These are phyloP conservation scores for Metschnikowia noctiluminum DNA, from an alignment of 805 yeast species.

Conservation along the genomic window DNA sequence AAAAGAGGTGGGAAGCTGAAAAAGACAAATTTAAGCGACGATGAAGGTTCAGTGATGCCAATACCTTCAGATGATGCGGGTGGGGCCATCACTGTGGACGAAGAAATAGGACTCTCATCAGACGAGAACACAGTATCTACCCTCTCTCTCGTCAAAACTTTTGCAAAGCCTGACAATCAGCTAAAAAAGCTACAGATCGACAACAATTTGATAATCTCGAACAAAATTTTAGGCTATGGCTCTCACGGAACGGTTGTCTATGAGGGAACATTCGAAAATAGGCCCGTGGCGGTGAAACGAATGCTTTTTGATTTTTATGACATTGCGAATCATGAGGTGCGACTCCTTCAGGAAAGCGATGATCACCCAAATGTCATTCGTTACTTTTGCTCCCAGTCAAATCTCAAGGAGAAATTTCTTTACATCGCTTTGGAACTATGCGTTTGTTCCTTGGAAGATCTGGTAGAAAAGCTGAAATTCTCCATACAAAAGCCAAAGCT, in stretches of 20 bases:
- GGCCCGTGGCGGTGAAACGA: constrained; percentile 95
- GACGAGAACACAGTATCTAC: constrained; percentile 18
- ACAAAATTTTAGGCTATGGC: constrained; percentile 85
- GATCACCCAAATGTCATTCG: constrained; percentile 94
- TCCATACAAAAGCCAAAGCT: constrained; percentile 4
- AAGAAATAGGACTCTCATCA: constrained; percentile 1
- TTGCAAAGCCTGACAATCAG: constrained; percentile 13
- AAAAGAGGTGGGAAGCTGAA: constrained; percentile 43
- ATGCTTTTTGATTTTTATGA: constrained; percentile 93
- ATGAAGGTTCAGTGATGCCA: constrained; percentile 17
- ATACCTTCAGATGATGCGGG: constrained; percentile 8
- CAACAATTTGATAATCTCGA: constrained; percentile 60
- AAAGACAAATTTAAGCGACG: constrained; percentile 32
- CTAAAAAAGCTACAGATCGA: constrained; percentile 38
- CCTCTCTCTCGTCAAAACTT: constrained; percentile 27
- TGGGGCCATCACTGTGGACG: constrained; percentile 6
- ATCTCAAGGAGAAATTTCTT: constrained; percentile 66
- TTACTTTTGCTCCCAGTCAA: constrained; percentile 89
- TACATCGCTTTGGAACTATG: constrained; percentile 94
- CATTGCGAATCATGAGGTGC: constrained; percentile 88
- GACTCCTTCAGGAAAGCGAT: constrained; percentile 85
- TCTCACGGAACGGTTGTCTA: constrained; percentile 96
- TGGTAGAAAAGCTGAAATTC: constrained; percentile 54
- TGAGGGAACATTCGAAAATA: constrained; percentile 81
- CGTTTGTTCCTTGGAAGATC: constrained; percentile 82